Conservation (phyloP, 2,329 filamentous ascomycete genomes). For the Xylaria sp. region DNA sequence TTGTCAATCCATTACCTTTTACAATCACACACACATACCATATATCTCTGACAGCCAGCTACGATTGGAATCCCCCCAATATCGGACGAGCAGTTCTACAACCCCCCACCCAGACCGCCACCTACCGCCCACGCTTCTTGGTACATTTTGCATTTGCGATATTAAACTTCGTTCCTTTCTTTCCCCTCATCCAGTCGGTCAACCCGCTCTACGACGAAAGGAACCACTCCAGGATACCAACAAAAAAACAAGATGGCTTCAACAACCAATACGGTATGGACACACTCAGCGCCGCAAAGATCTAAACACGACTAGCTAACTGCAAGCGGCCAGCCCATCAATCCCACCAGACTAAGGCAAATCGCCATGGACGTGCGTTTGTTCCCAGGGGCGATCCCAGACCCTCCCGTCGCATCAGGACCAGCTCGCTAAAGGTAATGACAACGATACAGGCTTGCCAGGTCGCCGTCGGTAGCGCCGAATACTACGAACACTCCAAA, state of each 20-base stretch:
- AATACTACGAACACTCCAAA: conserved; percentile 86
- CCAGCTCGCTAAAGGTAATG: conserved; percentile 34
- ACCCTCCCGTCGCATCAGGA: conserved; percentile 10
- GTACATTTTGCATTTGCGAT: conserved; percentile 8
- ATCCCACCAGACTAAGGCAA: conserved; percentile 80
- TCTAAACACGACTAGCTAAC: conserved; percentile 18
- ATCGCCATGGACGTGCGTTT: conserved; percentile 81
- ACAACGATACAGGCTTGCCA: conserved; percentile 76
- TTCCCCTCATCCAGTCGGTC: conserved; percentile 10
- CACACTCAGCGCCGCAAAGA: neutral
- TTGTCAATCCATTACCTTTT: conserved; percentile 9
- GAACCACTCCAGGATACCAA: conserved; percentile 11
- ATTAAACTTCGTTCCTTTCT: neutral
- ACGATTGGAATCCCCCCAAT: neutral
- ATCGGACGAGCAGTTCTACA: neutral
- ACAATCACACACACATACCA: conserved; percentile 6
- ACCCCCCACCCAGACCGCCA: neutral
- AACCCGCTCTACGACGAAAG: neutral
- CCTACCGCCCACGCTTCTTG: neutral
- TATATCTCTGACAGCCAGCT: neutral
- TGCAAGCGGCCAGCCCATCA: conserved; percentile 70
- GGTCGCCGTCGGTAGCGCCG: conserved; percentile 75
- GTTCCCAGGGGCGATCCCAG: conserved; percentile 22
- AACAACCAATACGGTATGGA: conserved; percentile 43
- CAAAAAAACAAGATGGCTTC: conserved; percentile 41